Evolutionary conservation across 1,284 basidiomycete genomes (phyloP), one percentile per base, ranked within the genome.

Genomic region (Macrocystidia cucumis): DNA sequence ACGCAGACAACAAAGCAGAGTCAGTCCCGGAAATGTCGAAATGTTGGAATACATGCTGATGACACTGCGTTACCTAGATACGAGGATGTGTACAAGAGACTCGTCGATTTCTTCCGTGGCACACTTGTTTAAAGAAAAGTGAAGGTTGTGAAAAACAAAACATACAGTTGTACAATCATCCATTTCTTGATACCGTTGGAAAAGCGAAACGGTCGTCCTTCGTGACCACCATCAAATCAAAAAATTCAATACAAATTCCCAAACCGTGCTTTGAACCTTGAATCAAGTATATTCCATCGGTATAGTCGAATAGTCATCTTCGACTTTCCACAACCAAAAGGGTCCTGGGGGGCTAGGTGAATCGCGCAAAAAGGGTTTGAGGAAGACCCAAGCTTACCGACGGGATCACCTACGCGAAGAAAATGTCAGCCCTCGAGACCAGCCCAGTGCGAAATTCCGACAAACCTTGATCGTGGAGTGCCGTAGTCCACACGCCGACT

Each of bases 401-500:
- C 70, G 27, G 76, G 76, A 49, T 80, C 77, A 33, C 68, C 76
- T 76, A 31, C 5, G 29, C 36, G 30, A 32, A 14, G n/a, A n/a
- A n/a, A n/a, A n/a, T n/a, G n/a, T n/a, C 22, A 20, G 37, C 5
- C 5, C 9, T 27, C 27, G 30, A 30, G 23, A 38, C 45, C 12
- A 44, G 38, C 9, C 22, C 31, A 12, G 14, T 11, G 42, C 27
- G 8, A 18, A 19, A 9, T 26, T 5, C 20, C 12, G 18, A 47
- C 58, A 27, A 36, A 77, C 78, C 74, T 44, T 65, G 63, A 31
- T 73, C 69, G 44, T 81, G 79, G 38, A 58, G 49, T 9, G 66
- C 69, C 3, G 76, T 75, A 2, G 74, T 73, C 79, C 79, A 85
- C 7, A 70, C 63, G 3, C 81, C 79, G 16, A 75, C 64, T 11